Evolutionary conservation across 148 eudicot genomes (phyloP).

Genomic region (Pharnaceum exiguum): DNA sequence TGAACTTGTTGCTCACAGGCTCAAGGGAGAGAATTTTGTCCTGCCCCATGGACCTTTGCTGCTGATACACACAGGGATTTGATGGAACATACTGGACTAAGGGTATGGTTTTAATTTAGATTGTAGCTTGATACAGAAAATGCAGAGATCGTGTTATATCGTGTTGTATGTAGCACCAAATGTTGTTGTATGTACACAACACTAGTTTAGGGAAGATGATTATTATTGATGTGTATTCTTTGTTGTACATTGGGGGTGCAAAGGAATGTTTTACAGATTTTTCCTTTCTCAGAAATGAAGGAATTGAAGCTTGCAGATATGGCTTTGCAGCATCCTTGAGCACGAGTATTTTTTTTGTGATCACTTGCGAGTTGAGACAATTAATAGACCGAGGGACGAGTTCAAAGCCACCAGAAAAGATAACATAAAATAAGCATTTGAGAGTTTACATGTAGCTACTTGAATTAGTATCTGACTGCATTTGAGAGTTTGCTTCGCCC

Average conservation of each 20-base stretch:
- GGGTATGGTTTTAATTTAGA: not conserved
- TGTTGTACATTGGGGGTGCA: constrained; percentile 23
- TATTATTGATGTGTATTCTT: constrained; percentile 24
- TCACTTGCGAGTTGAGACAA: too few relatives aligned
- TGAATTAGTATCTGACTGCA: too few relatives aligned
- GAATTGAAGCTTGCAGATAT: too few relatives aligned
- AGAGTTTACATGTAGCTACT: too few relatives aligned
- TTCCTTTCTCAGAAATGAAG: not conserved
- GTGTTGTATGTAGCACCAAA: constrained; percentile 10
- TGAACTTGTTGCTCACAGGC: constrained; percentile 4
- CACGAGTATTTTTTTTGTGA: too few relatives aligned
- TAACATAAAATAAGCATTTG: too few relatives aligned
- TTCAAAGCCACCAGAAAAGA: too few relatives aligned
- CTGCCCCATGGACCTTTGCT: constrained; percentile 4
- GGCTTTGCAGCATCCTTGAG: too few relatives aligned
- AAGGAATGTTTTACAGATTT: constrained; percentile 14
- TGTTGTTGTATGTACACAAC: constrained; percentile 24
- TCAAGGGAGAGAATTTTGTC: constrained; percentile 1
- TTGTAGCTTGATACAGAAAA: not conserved
- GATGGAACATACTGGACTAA: constrained; percentile 1
- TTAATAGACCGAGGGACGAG: too few relatives aligned
- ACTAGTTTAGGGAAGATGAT: constrained; percentile 11
- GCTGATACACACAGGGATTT: constrained; percentile 12
- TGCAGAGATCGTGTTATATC: not conserved
- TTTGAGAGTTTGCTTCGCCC: too few relatives aligned